Base-by-base conservation (phyloP, 441 rosid genomes). In the Syzygium malaccense region DNA sequence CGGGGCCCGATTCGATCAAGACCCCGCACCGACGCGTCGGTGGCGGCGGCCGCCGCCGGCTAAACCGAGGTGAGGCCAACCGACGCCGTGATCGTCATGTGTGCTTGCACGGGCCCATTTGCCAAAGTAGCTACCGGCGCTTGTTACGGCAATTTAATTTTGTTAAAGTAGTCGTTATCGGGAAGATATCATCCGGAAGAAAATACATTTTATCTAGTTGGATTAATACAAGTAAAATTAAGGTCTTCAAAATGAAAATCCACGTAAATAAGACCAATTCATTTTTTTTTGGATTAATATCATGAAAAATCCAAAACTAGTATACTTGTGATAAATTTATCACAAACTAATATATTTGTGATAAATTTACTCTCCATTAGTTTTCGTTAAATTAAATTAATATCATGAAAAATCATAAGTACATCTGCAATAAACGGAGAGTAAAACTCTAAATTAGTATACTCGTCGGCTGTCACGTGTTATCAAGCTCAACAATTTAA, bases 261-360 rank as follows among this genome's bases (percentile, higher is more conserved):
- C 79, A 41, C 28, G 3, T 33, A 13, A 68, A 68, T 41, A 32
- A 18, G 26, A 23, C 48, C 48, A 33, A 68, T 26, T 9, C 26
- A 68, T 17, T 14, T 68, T 45, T 7, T 45, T 45, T 45, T 6
- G 8, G 48, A 1, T 45, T 45, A 45, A 45, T 45, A 45, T 1
- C 48, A 45, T 1, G 48, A 45, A 45, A 45, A 45, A 45, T 45
- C 2, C 48, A 0, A 45, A 45, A 45, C 1, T 45, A 45, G 0
- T 45, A 45, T 0, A 7, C 0, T 0, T 0, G 48, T 7, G 48
- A 45, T 45, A 45, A 7, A 45, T 45, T 7, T 7, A 8, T 45
- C 9, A 45, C 48, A 45, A 45, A 45, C 9, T 45, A 45, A 45
- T 7, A 45, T 7, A 45, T 45, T 45, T 45, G 9, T 45, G 0